Conservation (phyloP, 129 eudicot species). For the Centella asiatica region DNA sequence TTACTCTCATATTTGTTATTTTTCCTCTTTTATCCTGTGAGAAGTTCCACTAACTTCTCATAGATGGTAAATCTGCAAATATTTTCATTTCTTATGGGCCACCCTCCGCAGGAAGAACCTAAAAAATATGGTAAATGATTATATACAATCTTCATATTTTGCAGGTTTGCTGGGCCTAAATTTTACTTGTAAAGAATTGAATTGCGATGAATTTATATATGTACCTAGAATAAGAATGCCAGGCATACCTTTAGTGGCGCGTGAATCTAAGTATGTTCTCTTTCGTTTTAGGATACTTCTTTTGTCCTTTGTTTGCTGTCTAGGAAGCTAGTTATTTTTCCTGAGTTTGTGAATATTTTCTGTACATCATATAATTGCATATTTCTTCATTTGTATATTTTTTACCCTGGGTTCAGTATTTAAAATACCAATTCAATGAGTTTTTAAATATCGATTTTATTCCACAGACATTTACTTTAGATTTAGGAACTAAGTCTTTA, state of each 20-base stretch:
- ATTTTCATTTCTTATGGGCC: not conserved
- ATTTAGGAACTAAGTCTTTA: too few species aligned
- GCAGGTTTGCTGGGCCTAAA: slow-evolving; percentile 34
- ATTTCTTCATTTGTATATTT: too few species aligned
- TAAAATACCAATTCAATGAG: too few species aligned
- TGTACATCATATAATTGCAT: too few species aligned
- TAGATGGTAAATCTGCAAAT: too few species aligned
- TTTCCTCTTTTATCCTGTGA: not conserved
- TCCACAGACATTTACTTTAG: too few species aligned
- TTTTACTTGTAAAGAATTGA: slow-evolving; percentile 12
- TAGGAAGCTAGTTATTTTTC: not conserved
- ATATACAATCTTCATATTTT: not conserved
- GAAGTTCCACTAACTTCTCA: too few species aligned
- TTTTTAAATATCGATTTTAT: too few species aligned
- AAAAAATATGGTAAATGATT: not conserved
- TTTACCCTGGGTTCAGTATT: too few species aligned
- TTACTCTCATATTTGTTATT: not conserved
- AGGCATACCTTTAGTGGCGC: slow-evolving; percentile 84
- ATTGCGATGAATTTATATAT: slow-evolving; percentile 31
- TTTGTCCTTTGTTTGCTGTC: not conserved
- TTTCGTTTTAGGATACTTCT: not conserved
- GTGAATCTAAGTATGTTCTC: slow-evolving; percentile 63
- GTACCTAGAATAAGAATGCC: slow-evolving; percentile 61
- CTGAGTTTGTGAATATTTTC: not conserved
- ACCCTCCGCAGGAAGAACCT: not conserved